Percentiles rank a stretch among this genome's conserved stretches.
These are phyloP conservation scores for Scolecobasidium constrictum DNA, from an alignment of 2,329 filamentous ascomycete genomes.

Conservation along the genomic window DNA sequence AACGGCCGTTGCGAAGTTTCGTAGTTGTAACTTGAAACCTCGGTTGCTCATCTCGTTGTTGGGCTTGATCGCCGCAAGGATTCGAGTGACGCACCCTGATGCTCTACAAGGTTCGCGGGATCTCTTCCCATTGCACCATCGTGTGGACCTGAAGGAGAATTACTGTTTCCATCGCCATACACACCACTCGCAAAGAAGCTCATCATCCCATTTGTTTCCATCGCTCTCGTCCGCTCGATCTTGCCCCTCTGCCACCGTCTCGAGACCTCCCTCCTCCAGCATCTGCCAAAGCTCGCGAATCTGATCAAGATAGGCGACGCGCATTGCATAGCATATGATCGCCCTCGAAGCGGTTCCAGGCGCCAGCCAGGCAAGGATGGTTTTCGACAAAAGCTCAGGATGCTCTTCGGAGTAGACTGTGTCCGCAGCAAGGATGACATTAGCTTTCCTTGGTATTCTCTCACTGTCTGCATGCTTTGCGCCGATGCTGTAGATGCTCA, in stretches of 20 bases:
- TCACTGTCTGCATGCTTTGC: neutral
- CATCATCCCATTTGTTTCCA: slow-evolving; percentile 42
- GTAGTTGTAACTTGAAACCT: no score
- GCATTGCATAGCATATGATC: slow-evolving; percentile 69
- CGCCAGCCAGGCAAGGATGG: slow-evolving; percentile 58
- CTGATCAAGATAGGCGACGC: slow-evolving; percentile 57
- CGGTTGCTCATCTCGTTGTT: no score
- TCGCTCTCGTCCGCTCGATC: slow-evolving; percentile 65
- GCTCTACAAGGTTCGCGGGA: no score
- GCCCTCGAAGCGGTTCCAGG: slow-evolving; percentile 48
- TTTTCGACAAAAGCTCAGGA: slow-evolving; percentile 59
- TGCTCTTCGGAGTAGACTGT: slow-evolving; percentile 80
- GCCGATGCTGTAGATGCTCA: neutral
- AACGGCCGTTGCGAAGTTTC: no score
- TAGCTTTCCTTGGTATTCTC: slow-evolving; percentile 18
- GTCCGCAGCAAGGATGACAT: slow-evolving; percentile 72
- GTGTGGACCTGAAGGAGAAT: no score
- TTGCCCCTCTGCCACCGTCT: slow-evolving; percentile 47
- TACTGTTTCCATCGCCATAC: slow-evolving; percentile 55
- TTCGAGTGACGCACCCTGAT: no score
- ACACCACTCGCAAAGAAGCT: slow-evolving; percentile 44
- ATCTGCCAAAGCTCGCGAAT: slow-evolving; percentile 49
- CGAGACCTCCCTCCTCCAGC: slow-evolving; percentile 46
- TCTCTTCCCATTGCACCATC: no score
- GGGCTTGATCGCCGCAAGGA: no score